Evolutionary conservation across 2,329 filamentous ascomycete species (phyloP), one percentile per base, ranked within the genome.

Genomic region (Sarocladium kiliense): DNA sequence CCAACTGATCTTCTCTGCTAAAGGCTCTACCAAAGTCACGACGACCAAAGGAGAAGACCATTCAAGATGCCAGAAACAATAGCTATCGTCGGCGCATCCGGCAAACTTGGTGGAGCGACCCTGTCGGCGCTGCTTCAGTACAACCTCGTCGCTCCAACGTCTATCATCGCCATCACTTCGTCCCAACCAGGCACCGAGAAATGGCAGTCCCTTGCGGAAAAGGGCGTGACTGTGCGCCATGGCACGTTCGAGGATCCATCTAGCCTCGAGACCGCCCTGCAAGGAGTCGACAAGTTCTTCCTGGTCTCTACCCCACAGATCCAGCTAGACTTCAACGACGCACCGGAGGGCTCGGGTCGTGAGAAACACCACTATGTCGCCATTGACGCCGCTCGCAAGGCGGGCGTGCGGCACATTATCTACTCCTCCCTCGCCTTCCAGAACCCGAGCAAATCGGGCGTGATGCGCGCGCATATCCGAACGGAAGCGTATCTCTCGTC

Each of bases 381-480:
- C 18, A 76, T 85, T 39, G 72, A 80, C 54, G 77, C 78, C 2
- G 81, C 82, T 1, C 68, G 70, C 18, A 64, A 65, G 7, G 76
- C 73, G 0, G 78, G 78, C 19, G 78, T 85, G 2, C 67, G 67
- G 53, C 75, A 79, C 59, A 73, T 85, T n/a, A 78, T 79, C 65
- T 85, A 85, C 68, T 77, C 78, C 7, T 82, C 79, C 11, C 74
- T 85, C 2, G 81, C 71, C 11, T 84, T 84, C 58, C 60, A 60
- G 25, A 61, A 65, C 37, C 51, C 58, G 3, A 77, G 75, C 45
- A 65, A 70, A 18, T 78, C 79, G 0, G 75, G 76, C 47, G 80
- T 86, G 16, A 84, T 84, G 78, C 77, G 78, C 56, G 80, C 81
- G 10, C 82, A 85, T 61, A 71, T 84, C 37, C 73, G 71, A 58